Evolutionary conservation across 805 yeast genomes (phyloP), one percentile per base, ranked within the genome.

Genomic region (Ogataea salicorniae): DNA sequence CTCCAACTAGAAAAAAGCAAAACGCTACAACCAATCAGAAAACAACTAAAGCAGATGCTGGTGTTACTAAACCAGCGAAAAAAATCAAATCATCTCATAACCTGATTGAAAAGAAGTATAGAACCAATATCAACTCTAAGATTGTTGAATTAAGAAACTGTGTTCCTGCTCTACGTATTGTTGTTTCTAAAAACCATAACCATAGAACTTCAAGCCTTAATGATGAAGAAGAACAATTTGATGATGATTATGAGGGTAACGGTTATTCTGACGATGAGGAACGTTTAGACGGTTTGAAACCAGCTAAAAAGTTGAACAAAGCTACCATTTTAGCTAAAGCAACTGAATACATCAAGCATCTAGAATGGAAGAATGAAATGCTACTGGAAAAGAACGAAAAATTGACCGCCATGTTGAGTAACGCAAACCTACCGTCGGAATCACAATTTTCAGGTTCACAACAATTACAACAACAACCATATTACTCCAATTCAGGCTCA

Each of bases 41-140:
- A 15, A 46, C 39, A 17, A 31, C 41, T 7, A 47, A 42, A 26
- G 42, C 41, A 18, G 57, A 34, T 34, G 49, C 39, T 34, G 51
- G 41, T 26, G 46, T 42, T 33, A 29, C 37, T 3, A 55, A 53
- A 34, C 59, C 56, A 14, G 62, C 61, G 35, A 74, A 73, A 50
- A 74, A 73, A 52, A 74, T 77, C 44, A 80, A 84, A 66, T 76
- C 85, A 2, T 79, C 88, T 14, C 95, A 87, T 65, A 87, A 87
- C 60, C 77, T 86, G 74, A 84, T 87, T 56, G 95, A 87, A 60
- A 86, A 86, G 67, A 83, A 85, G 63, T 87, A 87, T 66, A 69
- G 95, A 60, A 83, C 89, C 14, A 87, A 87, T 59, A 84, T 87
- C 59, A 87, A 87, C 61, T 76, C 84, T 45, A 86, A 84, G 64